Conservation (phyloP, 2,329 filamentous ascomycete species). For the Aspergillus ochraceoroseus region DNA sequence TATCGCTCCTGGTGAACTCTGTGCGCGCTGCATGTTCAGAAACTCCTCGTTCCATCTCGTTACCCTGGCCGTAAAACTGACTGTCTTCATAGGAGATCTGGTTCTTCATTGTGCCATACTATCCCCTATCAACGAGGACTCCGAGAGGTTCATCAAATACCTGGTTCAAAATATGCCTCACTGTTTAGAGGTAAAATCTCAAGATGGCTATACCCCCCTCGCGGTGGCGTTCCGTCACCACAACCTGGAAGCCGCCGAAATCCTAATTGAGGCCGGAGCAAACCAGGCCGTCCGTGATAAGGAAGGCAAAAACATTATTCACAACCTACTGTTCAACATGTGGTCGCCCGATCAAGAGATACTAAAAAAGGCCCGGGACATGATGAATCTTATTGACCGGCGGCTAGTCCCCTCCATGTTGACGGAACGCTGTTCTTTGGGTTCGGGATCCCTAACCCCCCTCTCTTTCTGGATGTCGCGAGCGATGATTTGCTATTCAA, state of each 20-base stretch:
- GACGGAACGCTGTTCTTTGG: constrained; percentile 27
- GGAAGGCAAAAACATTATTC: constrained; percentile 63
- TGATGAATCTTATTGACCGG: constrained; percentile 50
- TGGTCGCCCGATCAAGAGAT: constrained; percentile 32
- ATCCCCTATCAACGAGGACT: constrained; percentile 39
- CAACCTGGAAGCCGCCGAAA: constrained; percentile 41
- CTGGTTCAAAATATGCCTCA: constrained; percentile 59
- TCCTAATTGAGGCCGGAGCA: constrained; percentile 63
- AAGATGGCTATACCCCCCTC: constrained; percentile 56
- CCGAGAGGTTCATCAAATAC: constrained; percentile 58
- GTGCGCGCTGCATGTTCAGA: no score
- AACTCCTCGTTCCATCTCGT: background rate
- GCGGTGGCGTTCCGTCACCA: constrained; percentile 57
- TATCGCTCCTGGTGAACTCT: no score
- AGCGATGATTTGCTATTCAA: background rate
- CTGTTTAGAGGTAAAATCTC: constrained; percentile 56
- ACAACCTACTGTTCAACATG: constrained; percentile 47
- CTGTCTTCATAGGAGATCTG: constrained; percentile 36
- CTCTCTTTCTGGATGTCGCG: constrained; percentile 55
- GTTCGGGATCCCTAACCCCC: constrained; percentile 38
- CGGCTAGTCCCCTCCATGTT: constrained; percentile 35
- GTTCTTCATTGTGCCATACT: constrained; percentile 63
- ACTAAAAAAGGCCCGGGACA: constrained; percentile 57
- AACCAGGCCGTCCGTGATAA: constrained; percentile 62
- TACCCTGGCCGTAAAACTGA: constrained; percentile 5